phyloP scores from a whole-genome alignment of 1,284 basidiomycete genomes.

The Ustilago loliicola region DNA sequence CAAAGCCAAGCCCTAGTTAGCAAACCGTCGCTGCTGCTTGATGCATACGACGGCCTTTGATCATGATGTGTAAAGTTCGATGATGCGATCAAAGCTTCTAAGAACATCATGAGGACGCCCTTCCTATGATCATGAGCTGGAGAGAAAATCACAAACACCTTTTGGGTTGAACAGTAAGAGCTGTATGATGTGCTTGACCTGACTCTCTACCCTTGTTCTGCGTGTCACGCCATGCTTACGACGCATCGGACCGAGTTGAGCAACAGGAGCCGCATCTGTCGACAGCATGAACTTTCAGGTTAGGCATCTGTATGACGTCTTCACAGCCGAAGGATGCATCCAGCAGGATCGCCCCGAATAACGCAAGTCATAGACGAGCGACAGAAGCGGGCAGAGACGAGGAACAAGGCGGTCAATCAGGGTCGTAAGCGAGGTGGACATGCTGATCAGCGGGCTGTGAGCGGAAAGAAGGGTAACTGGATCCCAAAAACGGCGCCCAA shows the following conservation, averaged over 20 bases:
- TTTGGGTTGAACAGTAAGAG: neutral
- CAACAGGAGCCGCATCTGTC: constrained; percentile 25
- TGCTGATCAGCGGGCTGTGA: constrained; percentile 9
- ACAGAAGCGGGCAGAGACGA: neutral
- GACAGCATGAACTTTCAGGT: neutral
- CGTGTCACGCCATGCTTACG: neutral
- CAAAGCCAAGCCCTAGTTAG: neutral
- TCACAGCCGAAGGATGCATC: neutral
- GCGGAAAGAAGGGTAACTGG: neutral
- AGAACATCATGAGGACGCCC: neutral
- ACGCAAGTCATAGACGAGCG: neutral
- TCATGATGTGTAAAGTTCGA: constrained; percentile 1
- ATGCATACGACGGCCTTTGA: neutral
- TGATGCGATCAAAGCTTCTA: constrained; percentile 5
- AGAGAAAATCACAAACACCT: neutral
- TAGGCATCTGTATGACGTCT: constrained; percentile 23
- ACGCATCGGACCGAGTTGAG: constrained; percentile 11
- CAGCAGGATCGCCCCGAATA: no score
- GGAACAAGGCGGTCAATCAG: neutral
- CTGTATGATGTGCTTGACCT: neutral
- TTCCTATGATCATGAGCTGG: neutral
- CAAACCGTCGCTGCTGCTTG: neutral
- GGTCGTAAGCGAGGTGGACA: neutral
- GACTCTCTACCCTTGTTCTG: neutral
- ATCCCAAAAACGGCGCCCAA: constrained; percentile 9